Evolutionary conservation across 352 stramenopile species (phyloP).

Genomic region (Phytophthora colocasiae): DNA sequence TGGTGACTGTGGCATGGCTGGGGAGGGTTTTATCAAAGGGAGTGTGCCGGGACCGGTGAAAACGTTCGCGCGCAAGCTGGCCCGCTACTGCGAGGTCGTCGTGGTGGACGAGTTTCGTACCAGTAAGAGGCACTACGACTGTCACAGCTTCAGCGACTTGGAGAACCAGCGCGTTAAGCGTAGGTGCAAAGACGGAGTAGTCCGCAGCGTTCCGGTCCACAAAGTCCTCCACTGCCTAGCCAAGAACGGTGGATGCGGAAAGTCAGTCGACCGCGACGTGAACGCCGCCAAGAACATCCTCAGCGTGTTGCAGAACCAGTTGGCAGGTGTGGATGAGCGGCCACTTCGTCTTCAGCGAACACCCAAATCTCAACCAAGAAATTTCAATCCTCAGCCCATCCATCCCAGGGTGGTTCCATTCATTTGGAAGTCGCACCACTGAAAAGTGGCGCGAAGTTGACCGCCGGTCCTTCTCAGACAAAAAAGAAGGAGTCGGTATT

Average conservation of each 20-base stretch:
- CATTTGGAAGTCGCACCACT: too few relatives aligned
- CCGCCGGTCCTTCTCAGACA: too few relatives aligned
- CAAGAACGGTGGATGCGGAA: constrained; percentile 12
- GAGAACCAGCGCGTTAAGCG: constrained; percentile 6
- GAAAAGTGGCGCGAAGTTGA: too few relatives aligned
- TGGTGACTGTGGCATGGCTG: too few relatives aligned
- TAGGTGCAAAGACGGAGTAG: not conserved
- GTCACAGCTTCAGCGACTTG: not conserved
- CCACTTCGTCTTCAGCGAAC: too few relatives aligned
- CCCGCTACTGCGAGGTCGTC: constrained; percentile 9
- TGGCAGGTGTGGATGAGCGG: too few relatives aligned
- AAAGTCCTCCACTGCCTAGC: constrained; percentile 14
- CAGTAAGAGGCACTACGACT: constrained; percentile 13
- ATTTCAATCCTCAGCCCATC: too few relatives aligned
- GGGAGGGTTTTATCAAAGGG: too few relatives aligned
- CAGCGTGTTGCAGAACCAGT: too few relatives aligned
- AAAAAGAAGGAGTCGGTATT: not conserved
- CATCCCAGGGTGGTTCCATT: too few relatives aligned
- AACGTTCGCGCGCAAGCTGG: constrained; percentile 8
- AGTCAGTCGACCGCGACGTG: not conserved
- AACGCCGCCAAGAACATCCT: too few relatives aligned
- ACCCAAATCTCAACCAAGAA: too few relatives aligned
- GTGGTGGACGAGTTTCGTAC: constrained; percentile 9
- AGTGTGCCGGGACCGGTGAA: not conserved
- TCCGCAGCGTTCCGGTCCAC: constrained; percentile 3